Evolutionary conservation across 2,329 filamentous ascomycete species (phyloP).

Genomic region (Colletotrichum sp.): DNA sequence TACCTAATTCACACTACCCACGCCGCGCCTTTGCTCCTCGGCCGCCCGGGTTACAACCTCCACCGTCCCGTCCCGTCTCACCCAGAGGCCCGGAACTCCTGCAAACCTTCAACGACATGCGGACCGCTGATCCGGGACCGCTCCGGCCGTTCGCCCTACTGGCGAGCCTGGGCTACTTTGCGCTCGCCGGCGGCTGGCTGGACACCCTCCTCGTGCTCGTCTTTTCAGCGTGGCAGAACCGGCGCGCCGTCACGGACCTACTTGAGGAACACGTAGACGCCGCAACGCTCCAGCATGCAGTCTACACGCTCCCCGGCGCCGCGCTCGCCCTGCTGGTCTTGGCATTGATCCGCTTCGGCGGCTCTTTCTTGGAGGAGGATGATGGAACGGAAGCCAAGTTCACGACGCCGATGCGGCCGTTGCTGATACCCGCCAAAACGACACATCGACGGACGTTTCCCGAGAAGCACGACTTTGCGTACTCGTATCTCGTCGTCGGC

Average conservation of each 20-base stretch:
- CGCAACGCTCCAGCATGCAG: background rate
- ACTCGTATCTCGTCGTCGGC: conserved; percentile 73
- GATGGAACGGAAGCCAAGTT: conserved; percentile 1
- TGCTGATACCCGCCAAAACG: conserved; percentile 69
- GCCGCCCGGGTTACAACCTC: background rate
- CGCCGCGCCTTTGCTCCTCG: background rate
- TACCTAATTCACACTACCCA: background rate
- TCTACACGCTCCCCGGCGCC: conserved; percentile 1
- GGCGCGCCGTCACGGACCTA: background rate
- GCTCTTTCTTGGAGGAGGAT: background rate
- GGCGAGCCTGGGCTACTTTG: conserved; percentile 23
- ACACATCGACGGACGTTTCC: conserved; percentile 72
- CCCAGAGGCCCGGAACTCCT: background rate
- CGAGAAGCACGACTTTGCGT: conserved; percentile 69
- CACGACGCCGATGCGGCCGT: conserved; percentile 40
- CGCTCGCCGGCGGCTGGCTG: conserved; percentile 21
- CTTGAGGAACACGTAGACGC: background rate
- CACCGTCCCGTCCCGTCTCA: background rate
- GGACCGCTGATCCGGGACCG: background rate
- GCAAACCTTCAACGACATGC: background rate
- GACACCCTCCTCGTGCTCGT: conserved; percentile 29
- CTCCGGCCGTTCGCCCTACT: conserved; percentile 13
- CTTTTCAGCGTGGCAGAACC: conserved; percentile 26
- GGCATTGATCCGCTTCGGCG: background rate
- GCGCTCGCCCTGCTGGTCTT: conserved; percentile 1